Evolutionary conservation across 2,329 filamentous ascomycete genomes (phyloP).

Genomic region (Beauveria brongniartii): DNA sequence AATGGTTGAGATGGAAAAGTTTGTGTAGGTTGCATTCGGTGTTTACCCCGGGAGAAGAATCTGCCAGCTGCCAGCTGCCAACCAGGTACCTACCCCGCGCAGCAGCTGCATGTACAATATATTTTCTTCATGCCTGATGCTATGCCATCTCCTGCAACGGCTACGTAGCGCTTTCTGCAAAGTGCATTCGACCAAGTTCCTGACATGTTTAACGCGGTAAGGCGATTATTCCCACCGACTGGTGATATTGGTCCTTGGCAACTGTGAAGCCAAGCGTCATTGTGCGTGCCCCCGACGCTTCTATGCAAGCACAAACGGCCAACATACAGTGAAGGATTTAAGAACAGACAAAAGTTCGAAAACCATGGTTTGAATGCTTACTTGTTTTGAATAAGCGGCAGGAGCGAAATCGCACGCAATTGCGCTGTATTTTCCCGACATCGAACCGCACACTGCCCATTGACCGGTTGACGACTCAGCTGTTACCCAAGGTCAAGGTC

Average conservation of each 20-base stretch:
- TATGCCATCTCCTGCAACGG: not conserved
- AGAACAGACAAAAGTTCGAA: not conserved
- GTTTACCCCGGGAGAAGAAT: not conserved
- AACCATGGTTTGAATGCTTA: not conserved
- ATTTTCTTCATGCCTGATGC: no score
- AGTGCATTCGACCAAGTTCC: no score
- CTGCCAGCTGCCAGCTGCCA: no score
- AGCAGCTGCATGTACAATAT: no score
- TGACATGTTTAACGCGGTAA: no score
- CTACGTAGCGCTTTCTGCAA: not conserved
- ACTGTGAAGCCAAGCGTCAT: no score
- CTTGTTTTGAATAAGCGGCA: not conserved
- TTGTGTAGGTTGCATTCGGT: not conserved
- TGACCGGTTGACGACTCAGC: not conserved
- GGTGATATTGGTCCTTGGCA: no score
- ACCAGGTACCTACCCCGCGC: no score
- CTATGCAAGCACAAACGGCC: not conserved
- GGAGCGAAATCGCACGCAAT: not conserved
- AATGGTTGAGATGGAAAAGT: not conserved
- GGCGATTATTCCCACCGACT: no score
- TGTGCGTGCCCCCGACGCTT: no score
- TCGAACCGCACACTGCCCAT: not conserved
- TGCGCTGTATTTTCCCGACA: not conserved
- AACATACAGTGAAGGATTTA: not conserved
- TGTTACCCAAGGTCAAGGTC: not conserved